phyloP scores from a whole-genome alignment of 2,329 filamentous ascomycete species.

The Sclerotinia spermophila region DNA sequence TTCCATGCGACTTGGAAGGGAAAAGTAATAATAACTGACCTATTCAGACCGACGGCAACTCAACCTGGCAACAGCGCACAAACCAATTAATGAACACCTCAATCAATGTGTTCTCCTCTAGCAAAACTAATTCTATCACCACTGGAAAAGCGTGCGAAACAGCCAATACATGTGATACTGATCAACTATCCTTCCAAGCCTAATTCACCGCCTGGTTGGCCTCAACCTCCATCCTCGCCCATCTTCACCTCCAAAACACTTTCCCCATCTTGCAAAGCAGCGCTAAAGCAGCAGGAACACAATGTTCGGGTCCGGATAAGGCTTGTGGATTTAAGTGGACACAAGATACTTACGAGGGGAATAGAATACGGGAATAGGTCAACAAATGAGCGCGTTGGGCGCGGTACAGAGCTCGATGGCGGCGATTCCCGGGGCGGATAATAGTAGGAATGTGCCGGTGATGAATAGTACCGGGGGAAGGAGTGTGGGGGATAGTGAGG shows the following conservation, averaged over 20 bases:
- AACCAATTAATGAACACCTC: conserved; percentile 53
- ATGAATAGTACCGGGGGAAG: conserved; percentile 40
- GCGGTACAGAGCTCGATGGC: conserved; percentile 46
- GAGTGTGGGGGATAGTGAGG: conserved; percentile 32
- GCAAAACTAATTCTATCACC: conserved; percentile 44
- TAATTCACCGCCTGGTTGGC: conserved; percentile 61
- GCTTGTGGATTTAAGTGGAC: conserved; percentile 62
- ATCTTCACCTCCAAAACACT: conserved; percentile 52
- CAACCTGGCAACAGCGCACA: conserved; percentile 54
- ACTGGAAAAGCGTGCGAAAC: conserved; percentile 50
- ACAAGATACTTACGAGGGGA: conserved; percentile 50
- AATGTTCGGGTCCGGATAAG: conserved; percentile 56
- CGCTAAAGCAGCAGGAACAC: conserved; percentile 50
- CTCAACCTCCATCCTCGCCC: conserved; percentile 59
- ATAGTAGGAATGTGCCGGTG: conserved; percentile 35
- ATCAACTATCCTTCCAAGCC: conserved; percentile 62
- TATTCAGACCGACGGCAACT: conserved; percentile 32
- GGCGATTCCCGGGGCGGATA: conserved; percentile 34
- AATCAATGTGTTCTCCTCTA: conserved; percentile 50
- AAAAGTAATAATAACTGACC: neutral
- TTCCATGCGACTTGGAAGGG: too few relatives aligned
- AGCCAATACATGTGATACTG: conserved; percentile 55
- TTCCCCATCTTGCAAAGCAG: conserved; percentile 52
- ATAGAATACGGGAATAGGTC: conserved; percentile 57
- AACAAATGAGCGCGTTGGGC: conserved; percentile 68